Conservation (phyloP, 2,329 filamentous ascomycete species). For the Cordyceps fumosorosea region DNA sequence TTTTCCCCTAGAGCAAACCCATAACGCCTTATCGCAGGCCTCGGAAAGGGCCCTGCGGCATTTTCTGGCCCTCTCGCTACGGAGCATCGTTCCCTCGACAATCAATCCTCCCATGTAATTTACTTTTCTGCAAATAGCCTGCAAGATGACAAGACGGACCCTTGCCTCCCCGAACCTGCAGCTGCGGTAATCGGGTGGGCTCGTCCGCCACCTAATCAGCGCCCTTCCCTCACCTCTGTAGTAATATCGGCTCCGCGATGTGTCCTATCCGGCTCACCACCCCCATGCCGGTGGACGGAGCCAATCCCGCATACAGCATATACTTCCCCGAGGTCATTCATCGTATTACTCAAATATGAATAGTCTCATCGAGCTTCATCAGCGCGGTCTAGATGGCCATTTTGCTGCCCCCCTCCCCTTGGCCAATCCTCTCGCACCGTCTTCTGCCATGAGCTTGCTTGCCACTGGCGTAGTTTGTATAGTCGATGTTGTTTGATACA, state of each 20-base stretch:
- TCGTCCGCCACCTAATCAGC: neutral
- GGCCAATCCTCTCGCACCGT: neutral
- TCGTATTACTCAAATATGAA: constrained; percentile 8
- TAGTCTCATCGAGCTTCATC: neutral
- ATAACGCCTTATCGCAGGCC: constrained; percentile 1
- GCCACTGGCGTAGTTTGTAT: neutral
- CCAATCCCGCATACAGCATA: neutral
- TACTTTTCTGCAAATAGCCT: neutral
- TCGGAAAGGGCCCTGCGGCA: neutral
- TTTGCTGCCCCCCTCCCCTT: neutral
- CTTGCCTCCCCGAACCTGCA: neutral
- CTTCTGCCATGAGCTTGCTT: neutral
- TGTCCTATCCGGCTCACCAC: neutral
- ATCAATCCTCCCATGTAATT: neutral
- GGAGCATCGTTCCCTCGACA: neutral
- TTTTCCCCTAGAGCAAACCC: neutral
- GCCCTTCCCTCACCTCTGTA: neutral
- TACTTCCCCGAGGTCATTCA: neutral
- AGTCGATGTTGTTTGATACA: constrained; percentile 5
- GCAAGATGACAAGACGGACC: neutral
- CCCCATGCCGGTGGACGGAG: neutral
- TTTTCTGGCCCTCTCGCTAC: neutral
- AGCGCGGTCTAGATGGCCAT: neutral
- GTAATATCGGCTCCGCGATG: constrained; percentile 10
- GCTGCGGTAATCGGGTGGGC: constrained; percentile 10